These are phyloP conservation scores for Streptanthus diversifolius DNA, from an alignment of 345 rosid species.

Conservation along the genomic window DNA sequence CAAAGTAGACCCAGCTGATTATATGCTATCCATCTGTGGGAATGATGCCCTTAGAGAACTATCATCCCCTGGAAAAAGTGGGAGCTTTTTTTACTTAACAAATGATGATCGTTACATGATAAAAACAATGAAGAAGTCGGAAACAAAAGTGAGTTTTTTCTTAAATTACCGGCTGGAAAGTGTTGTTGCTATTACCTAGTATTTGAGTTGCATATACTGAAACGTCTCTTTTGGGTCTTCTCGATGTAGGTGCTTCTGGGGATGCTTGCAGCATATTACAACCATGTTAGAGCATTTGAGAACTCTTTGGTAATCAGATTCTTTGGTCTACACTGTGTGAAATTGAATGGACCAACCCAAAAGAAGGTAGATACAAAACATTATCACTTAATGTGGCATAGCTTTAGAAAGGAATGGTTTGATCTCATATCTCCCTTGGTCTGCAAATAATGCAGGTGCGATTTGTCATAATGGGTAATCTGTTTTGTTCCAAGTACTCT, in stretches of 20 bases:
- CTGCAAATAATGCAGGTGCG: constrained; percentile 53
- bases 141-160: constrained; percentile 61
- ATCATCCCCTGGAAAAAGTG: constrained; percentile 98
- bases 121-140: constrained; percentile 87
- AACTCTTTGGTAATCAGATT: constrained; percentile 74
- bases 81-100: constrained; percentile 90
- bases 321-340: constrained; percentile 87
- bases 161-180: background rate
- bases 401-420: background rate
- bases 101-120: constrained; percentile 93
- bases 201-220: background rate
- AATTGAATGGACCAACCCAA: constrained; percentile 70
- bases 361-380: constrained; percentile 54
- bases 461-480: constrained; percentile 97
- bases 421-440: constrained; percentile 1
- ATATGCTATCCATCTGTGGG: constrained; percentile 91
- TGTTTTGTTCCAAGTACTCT: constrained; percentile 67
- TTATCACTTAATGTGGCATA: background rate
- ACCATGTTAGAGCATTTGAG: constrained; percentile 80
- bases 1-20: constrained; percentile 95
- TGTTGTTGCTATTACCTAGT: background rate
- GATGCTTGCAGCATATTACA: constrained; percentile 92
- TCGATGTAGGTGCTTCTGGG: constrained; percentile 67
- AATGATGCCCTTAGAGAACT: constrained; percentile 90
- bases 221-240: background rate